Percentiles rank a stretch among this genome's conserved stretches.
Evolutionary conservation across 345 rosid species (phyloP).

Genomic region (Populus ilicifolia): DNA sequence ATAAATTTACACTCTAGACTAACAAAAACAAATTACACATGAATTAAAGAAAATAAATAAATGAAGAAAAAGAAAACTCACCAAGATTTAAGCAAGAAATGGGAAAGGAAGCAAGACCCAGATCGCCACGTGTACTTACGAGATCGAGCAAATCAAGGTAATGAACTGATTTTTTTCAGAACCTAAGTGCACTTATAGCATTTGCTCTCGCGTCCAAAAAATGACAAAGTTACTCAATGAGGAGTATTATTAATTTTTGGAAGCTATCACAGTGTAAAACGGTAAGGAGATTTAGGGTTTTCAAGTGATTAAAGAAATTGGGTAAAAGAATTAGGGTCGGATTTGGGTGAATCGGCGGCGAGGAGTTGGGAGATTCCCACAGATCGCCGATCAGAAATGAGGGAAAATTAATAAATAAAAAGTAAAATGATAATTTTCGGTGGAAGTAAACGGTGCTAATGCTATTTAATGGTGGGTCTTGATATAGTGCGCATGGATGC

Average conservation of each 20-base stretch:
- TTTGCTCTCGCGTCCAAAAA: slow-evolving; percentile 12
- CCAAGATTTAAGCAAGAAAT: slow-evolving; percentile 48
- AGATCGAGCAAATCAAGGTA: slow-evolving; percentile 57
- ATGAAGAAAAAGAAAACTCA: slow-evolving; percentile 33
- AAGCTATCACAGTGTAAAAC: slow-evolving; percentile 11
- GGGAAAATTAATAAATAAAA: slow-evolving; percentile 28
- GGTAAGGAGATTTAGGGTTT: slow-evolving; percentile 20
- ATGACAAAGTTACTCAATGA: background rate
- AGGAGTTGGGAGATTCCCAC: slow-evolving; percentile 37
- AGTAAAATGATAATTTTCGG: slow-evolving; percentile 39
- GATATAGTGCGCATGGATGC: slow-evolving; percentile 30
- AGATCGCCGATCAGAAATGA: slow-evolving; percentile 45
- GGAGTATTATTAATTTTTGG: background rate
- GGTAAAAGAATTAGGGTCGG: background rate
- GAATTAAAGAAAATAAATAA: slow-evolving; percentile 3
- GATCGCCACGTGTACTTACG: slow-evolving; percentile 55
- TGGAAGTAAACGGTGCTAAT: slow-evolving; percentile 47
- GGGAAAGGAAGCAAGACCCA: slow-evolving; percentile 43
- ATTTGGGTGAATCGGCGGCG: slow-evolving; percentile 37
- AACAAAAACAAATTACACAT: slow-evolving; percentile 8
- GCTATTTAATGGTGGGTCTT: slow-evolving; percentile 39
- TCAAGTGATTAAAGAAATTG: background rate
- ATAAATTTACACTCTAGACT: slow-evolving; percentile 2
- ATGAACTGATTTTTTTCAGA: slow-evolving; percentile 26
- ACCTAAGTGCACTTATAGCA: slow-evolving; percentile 26